Conservation (phyloP, 495 filamentous ascomycete species). For the Neurospora sp. region DNA sequence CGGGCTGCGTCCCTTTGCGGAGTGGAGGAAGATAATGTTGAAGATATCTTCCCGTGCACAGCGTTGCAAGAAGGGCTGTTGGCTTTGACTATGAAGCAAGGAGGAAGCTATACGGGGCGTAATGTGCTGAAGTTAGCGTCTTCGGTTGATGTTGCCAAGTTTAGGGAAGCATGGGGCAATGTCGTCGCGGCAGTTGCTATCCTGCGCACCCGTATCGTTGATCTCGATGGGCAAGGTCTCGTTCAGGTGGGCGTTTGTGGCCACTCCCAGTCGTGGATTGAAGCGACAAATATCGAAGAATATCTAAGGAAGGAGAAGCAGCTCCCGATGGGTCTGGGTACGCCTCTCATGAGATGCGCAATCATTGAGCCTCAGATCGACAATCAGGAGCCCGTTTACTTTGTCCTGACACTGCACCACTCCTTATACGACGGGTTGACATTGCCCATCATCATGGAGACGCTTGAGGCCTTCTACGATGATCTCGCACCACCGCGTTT, state of each 20-base stretch:
- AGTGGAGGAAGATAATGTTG: conserved; percentile 28
- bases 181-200: conserved; percentile 40
- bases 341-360: conserved; percentile 43
- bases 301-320: conserved; percentile 34
- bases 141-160: conserved; percentile 33
- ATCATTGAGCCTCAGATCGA: conserved; percentile 27
- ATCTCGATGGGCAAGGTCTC: conserved; percentile 34
- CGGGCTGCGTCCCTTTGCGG: conserved; percentile 39
- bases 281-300: not conserved
- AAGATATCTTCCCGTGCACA: conserved; percentile 56
- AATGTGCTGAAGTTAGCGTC: conserved; percentile 35
- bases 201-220: conserved; percentile 46
- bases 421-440: conserved; percentile 62
- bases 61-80: conserved; percentile 56
- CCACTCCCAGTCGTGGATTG: not conserved
- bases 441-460: conserved; percentile 43
- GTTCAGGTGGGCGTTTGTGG: conserved; percentile 38
- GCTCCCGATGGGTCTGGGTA: conserved; percentile 43
- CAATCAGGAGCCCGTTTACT: conserved; percentile 31
- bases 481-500: conserved; percentile 31
- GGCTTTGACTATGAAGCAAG: conserved; percentile 33
- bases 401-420: conserved; percentile 57
- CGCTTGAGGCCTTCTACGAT: conserved; percentile 34
- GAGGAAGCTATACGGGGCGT: conserved; percentile 44
- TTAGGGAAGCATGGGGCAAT: conserved; percentile 45